Evolutionary conservation across 176 grass and related monocot genomes (phyloP).

Genomic region (Juncus effusus): DNA sequence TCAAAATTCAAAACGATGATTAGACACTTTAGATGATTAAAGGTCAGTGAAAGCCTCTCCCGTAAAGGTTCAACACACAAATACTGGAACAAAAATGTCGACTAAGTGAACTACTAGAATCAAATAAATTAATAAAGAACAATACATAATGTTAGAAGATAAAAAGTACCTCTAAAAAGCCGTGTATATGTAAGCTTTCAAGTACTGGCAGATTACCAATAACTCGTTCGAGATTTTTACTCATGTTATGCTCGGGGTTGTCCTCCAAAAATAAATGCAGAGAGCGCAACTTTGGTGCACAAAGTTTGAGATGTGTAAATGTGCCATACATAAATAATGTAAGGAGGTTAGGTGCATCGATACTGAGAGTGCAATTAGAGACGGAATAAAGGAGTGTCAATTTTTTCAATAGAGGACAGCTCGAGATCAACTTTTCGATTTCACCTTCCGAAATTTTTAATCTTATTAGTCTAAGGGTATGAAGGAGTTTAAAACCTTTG

Average conservation of each 20-base stretch:
- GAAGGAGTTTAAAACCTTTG: neutral
- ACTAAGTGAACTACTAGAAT: no score
- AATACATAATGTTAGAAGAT: neutral
- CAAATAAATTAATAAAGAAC: neutral
- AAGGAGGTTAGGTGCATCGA: neutral
- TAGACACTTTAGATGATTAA: neutral
- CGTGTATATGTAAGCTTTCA: neutral
- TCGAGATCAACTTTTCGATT: no score
- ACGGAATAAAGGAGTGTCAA: neutral
- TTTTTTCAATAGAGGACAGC: no score
- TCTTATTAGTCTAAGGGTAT: neutral
- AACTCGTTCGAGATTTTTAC: neutral
- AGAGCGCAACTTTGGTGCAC: neutral
- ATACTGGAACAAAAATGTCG: constrained; percentile 3
- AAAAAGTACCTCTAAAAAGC: neutral
- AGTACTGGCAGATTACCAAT: neutral
- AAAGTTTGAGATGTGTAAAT: neutral
- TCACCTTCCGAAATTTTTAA: no score
- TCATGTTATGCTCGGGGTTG: neutral
- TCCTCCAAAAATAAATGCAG: neutral
- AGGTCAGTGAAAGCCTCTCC: neutral
- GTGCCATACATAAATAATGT: neutral
- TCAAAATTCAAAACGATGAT: neutral
- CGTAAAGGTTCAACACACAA: neutral
- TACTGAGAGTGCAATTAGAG: neutral